Conservation (phyloP, 2,329 filamentous ascomycete species). For the Ascochyta lentis region DNA sequence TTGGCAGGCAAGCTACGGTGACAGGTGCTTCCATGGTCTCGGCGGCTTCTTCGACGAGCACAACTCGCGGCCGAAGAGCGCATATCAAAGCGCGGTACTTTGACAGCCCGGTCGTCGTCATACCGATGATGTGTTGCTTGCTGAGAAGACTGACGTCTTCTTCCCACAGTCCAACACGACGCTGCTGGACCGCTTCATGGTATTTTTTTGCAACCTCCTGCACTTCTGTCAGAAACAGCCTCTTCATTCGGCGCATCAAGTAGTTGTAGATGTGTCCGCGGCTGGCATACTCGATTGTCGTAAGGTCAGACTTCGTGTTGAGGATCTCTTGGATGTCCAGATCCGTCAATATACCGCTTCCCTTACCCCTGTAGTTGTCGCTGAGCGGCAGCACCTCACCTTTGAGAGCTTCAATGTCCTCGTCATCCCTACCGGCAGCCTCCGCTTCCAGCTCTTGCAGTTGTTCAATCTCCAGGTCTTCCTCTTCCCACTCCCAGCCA, state of each 20-base stretch:
- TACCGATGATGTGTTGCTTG: constrained; percentile 63
- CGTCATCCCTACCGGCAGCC: constrained; percentile 59
- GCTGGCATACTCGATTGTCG: constrained; percentile 60
- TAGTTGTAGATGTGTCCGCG: constrained; percentile 72
- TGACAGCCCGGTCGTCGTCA: constrained; percentile 81
- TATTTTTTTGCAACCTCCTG: constrained; percentile 60
- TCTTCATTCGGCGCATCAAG: constrained; percentile 64
- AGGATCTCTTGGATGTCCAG: constrained; percentile 48
- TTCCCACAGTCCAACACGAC: constrained; percentile 66
- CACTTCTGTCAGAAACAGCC: constrained; percentile 56
- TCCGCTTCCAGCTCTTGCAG: constrained; percentile 67
- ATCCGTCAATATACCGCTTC: constrained; percentile 24
- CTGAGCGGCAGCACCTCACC: constrained; percentile 43
- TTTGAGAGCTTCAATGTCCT: constrained; percentile 52
- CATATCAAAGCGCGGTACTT: constrained; percentile 78
- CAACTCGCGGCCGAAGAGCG: constrained; percentile 68
- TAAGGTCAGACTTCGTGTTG: constrained; percentile 61
- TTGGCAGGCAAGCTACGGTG: constrained; percentile 65
- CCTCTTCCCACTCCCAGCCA: constrained; percentile 64
- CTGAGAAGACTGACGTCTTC: constrained; percentile 57
- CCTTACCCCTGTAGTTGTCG: constrained; percentile 50
- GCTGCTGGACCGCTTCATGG: constrained; percentile 56
- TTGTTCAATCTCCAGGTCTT: constrained; percentile 67
- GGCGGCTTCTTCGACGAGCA: constrained; percentile 81
- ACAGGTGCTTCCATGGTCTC: constrained; percentile 74